Evolutionary conservation across 257 asterid genomes (phyloP).

Genomic region (Jacaranda copaia): DNA sequence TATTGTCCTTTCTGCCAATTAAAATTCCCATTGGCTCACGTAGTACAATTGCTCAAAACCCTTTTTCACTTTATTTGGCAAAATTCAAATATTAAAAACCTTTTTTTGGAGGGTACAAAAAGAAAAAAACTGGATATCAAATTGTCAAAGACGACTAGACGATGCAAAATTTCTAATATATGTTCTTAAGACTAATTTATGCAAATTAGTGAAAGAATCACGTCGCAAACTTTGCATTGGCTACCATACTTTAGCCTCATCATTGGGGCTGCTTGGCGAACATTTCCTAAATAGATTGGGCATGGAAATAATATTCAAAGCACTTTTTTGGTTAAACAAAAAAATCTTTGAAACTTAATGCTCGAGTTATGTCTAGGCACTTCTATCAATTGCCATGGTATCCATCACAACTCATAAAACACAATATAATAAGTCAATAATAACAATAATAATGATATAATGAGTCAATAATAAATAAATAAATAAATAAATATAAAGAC

Average conservation of each 20-base stretch:
- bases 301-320: background rate
- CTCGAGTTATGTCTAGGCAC: no score
- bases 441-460: no score
- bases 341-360: no score
- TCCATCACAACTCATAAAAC: no score
- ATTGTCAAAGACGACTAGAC: no score
- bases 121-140: background rate
- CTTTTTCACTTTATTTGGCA: background rate
- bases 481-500: no score
- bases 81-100: background rate
- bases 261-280: background rate
- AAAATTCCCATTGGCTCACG: background rate
- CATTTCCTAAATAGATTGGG: background rate
- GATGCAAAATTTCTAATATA: no score
- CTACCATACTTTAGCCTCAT: background rate
- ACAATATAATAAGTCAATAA: no score
- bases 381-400: no score
- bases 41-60: background rate
- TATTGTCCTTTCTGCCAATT: background rate
- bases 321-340: no score
- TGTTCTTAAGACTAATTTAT: no score
- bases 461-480: no score
- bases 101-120: background rate
- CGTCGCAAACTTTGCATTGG: background rate
- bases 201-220: background rate